A percentile compares a stretch with the other conserved stretches of the same genome.
phyloP scores from a whole-genome alignment of 768 basidiomycete species.

The Cystofilobasidium capitatum region DNA sequence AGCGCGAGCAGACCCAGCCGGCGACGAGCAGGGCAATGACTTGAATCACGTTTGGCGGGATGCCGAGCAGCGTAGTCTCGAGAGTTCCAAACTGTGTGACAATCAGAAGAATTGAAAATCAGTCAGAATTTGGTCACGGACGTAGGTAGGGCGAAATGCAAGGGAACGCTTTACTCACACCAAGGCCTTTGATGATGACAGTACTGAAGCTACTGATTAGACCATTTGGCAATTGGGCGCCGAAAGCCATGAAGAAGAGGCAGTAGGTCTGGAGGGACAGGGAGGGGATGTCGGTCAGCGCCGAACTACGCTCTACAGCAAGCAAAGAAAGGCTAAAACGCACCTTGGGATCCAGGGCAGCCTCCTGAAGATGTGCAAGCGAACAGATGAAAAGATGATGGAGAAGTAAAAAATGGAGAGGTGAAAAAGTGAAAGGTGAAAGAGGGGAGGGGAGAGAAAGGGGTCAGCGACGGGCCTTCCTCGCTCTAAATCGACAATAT shows the following conservation, averaged over 20 bases:
- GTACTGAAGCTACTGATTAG: conserved; percentile 33
- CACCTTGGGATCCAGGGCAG: too few relatives aligned
- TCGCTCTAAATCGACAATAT: too few relatives aligned
- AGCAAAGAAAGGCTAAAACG: too few relatives aligned
- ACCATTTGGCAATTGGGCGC: conserved; percentile 40
- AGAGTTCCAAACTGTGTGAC: conserved; percentile 27
- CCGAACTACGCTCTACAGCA: too few relatives aligned
- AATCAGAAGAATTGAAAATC: neutral
- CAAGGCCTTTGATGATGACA: conserved; percentile 30
- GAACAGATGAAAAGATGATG: too few relatives aligned
- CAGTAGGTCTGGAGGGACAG: conserved; percentile 41
- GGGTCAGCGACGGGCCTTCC: too few relatives aligned
- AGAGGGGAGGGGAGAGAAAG: too few relatives aligned
- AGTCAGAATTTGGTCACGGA: too few relatives aligned
- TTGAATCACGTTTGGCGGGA: conserved; percentile 31
- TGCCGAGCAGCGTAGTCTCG: conserved; percentile 33
- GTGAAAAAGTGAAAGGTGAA: too few relatives aligned
- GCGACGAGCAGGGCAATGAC: conserved; percentile 29
- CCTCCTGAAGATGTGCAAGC: too few relatives aligned
- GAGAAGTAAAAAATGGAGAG: too few relatives aligned
- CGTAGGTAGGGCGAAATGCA: neutral
- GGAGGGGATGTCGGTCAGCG: conserved; percentile 29
- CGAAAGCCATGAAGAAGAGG: conserved; percentile 38
- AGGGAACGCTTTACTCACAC: too few relatives aligned
- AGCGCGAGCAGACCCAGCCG: conserved; percentile 31